Evolutionary conservation across 83 land plant genomes (phyloP).

Genomic region (Thuja plicata): DNA sequence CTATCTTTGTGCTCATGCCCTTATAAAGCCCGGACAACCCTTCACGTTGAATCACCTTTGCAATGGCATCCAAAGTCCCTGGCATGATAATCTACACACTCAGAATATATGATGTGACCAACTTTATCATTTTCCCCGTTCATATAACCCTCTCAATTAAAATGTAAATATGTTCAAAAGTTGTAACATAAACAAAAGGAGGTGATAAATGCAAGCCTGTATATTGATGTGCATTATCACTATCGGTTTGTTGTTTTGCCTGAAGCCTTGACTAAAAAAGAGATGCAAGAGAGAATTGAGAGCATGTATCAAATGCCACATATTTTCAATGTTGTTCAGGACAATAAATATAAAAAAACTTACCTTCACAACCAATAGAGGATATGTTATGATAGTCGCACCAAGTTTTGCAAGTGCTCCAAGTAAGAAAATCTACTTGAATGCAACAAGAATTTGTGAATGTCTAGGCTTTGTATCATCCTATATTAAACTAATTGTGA

Average conservation of each 20-base stretch:
- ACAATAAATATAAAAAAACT: not conserved
- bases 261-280: slow-evolving; percentile 84
- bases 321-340: not conserved
- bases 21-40: slow-evolving; percentile 77
- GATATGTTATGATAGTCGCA: slow-evolving; percentile 91
- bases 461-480: not conserved
- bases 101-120: slow-evolving; percentile 5
- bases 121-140: not conserved
- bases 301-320: not conserved
- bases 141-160: slow-evolving; percentile 3
- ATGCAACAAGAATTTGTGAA: not conserved
- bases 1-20: slow-evolving; percentile 91
- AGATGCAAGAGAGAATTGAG: not conserved
- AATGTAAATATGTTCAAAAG: not conserved
- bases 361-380: slow-evolving; percentile 92
- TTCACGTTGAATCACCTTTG: slow-evolving; percentile 74
- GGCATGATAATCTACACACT: not conserved
- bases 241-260: slow-evolving; percentile 60
- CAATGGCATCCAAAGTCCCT: slow-evolving; percentile 84
- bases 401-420: slow-evolving; percentile 97
- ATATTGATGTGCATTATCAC: slow-evolving; percentile 56
- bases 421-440: slow-evolving; percentile 72
- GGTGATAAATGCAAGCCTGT: slow-evolving; percentile 34
- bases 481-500: not conserved
- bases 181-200: not conserved